A percentile compares a stretch with the other conserved stretches of the same genome.
phyloP scores from a whole-genome alignment of 2,329 filamentous ascomycete species.

The Emericellopsis atlantica region DNA sequence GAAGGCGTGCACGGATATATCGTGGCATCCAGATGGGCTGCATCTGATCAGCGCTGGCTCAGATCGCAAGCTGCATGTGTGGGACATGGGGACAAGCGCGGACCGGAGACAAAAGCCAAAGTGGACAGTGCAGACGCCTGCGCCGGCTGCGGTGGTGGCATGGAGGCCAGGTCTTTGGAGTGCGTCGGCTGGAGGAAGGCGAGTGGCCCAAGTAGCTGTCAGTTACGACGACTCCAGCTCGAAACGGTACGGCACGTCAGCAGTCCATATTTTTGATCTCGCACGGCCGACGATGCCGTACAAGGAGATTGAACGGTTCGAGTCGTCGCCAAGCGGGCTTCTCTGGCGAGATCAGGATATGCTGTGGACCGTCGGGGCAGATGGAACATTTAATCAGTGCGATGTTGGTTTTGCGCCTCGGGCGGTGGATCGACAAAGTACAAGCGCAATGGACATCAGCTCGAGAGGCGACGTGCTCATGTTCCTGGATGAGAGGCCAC shows the following conservation, averaged over 20 bases:
- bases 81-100: slow-evolving; percentile 47
- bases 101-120: slow-evolving; percentile 54
- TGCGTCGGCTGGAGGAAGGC: slow-evolving; percentile 45
- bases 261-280: slow-evolving; percentile 58
- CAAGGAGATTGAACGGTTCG: slow-evolving; percentile 51
- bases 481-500: slow-evolving; percentile 46
- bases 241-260: slow-evolving; percentile 40
- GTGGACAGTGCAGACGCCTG: slow-evolving; percentile 47
- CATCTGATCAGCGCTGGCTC: slow-evolving; percentile 51
- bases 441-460: slow-evolving; percentile 49
- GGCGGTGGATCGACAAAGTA: slow-evolving; percentile 47
- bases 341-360: slow-evolving; percentile 54
- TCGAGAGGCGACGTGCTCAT: slow-evolving; percentile 45
- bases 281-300: slow-evolving; percentile 54
- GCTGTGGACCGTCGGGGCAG: slow-evolving; percentile 52
- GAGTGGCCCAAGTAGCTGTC: slow-evolving; percentile 49
- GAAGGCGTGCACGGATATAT: slow-evolving; percentile 44
- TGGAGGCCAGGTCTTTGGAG: slow-evolving; percentile 57
- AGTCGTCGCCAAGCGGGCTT: slow-evolving; percentile 41
- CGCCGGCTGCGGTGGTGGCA: slow-evolving; percentile 43
- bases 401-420: slow-evolving; percentile 53
- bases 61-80: slow-evolving; percentile 50
- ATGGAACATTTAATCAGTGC: slow-evolving; percentile 50
- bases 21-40: slow-evolving; percentile 58
- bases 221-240: slow-evolving; percentile 45